These are phyloP conservation scores for Protea cynaroides DNA, from an alignment of 164 flowering plant species.

Conservation along the genomic window DNA sequence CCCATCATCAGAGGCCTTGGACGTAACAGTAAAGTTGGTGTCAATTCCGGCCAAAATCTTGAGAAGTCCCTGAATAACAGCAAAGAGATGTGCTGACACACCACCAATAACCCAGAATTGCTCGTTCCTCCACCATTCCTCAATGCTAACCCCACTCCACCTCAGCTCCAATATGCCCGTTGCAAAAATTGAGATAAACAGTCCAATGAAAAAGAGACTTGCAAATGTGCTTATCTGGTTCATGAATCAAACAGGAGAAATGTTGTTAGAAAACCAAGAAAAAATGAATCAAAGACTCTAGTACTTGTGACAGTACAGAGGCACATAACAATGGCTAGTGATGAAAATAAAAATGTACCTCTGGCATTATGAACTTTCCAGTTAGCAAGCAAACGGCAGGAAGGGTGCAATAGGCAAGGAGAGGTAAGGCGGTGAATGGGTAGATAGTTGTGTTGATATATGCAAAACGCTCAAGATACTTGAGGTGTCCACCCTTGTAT, in stretches of 20 bases:
- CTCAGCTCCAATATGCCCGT: slow-evolving; percentile 82
- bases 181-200: slow-evolving; percentile 71
- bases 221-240: slow-evolving; percentile 84
- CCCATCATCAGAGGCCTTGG: slow-evolving; percentile 69
- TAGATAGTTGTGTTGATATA: slow-evolving; percentile 87
- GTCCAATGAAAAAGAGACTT: slow-evolving; percentile 69
- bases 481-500: slow-evolving; percentile 74
- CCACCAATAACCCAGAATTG: slow-evolving; percentile 96
- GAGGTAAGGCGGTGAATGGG: slow-evolving; percentile 81
- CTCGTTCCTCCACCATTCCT: slow-evolving; percentile 94
- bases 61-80: slow-evolving; percentile 72
- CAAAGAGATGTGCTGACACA: slow-evolving; percentile 76
- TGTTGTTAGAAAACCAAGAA: slow-evolving; percentile 70
- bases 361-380: slow-evolving; percentile 88
- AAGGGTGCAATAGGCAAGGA: slow-evolving; percentile 79
- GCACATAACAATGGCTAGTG: slow-evolving; percentile 32
- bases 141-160: slow-evolving; percentile 91
- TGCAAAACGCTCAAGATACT: slow-evolving; percentile 79
- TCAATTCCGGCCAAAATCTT: slow-evolving; percentile 76
- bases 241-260: not conserved
- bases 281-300: slow-evolving; percentile 22
- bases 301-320: slow-evolving; percentile 10
- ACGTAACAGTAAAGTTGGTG: slow-evolving; percentile 80
- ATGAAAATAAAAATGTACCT: slow-evolving; percentile 37
- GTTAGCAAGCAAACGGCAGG: slow-evolving; percentile 94